Conservation (phyloP, 805 yeast genomes). For the Millerago galiae region DNA sequence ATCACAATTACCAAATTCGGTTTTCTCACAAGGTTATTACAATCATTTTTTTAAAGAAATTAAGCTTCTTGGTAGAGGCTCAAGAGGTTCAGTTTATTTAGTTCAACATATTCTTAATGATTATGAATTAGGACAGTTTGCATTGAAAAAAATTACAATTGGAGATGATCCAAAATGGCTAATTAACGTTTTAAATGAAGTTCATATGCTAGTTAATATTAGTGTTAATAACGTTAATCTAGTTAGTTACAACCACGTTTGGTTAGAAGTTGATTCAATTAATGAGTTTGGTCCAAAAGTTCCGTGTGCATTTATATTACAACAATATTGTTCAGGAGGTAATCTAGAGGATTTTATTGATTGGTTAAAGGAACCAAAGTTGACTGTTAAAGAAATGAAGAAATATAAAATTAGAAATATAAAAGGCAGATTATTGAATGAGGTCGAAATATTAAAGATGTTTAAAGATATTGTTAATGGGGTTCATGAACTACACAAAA, state of each 20-base stretch:
- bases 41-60: slow-evolving; percentile 59
- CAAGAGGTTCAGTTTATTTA: slow-evolving; percentile 77
- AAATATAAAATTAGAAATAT: slow-evolving; percentile 24
- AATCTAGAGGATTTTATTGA: slow-evolving; percentile 65
- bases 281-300: slow-evolving; percentile 47
- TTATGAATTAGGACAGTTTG: slow-evolving; percentile 69
- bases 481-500: slow-evolving; percentile 61
- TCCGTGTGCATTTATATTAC: slow-evolving; percentile 75
- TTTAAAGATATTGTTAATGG: slow-evolving; percentile 66
- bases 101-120: slow-evolving; percentile 78
- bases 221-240: slow-evolving; percentile 51
- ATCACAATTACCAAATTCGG: slow-evolving; percentile 37
- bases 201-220: slow-evolving; percentile 51
- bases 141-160: slow-evolving; percentile 77
- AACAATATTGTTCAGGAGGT: slow-evolving; percentile 87
- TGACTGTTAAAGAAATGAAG: slow-evolving; percentile 32
- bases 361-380: slow-evolving; percentile 30
- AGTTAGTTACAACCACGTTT: slow-evolving; percentile 83
- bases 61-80: slow-evolving; percentile 68
- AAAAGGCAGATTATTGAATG: slow-evolving; percentile 35
- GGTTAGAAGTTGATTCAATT: slow-evolving; percentile 67
- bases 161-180: slow-evolving; percentile 72
- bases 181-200: slow-evolving; percentile 69
- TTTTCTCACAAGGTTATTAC: slow-evolving; percentile 82
- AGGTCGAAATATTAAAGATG: slow-evolving; percentile 60